Base-by-base conservation (phyloP, 345 rosid genomes). In the Rhizophora mangle region DNA sequence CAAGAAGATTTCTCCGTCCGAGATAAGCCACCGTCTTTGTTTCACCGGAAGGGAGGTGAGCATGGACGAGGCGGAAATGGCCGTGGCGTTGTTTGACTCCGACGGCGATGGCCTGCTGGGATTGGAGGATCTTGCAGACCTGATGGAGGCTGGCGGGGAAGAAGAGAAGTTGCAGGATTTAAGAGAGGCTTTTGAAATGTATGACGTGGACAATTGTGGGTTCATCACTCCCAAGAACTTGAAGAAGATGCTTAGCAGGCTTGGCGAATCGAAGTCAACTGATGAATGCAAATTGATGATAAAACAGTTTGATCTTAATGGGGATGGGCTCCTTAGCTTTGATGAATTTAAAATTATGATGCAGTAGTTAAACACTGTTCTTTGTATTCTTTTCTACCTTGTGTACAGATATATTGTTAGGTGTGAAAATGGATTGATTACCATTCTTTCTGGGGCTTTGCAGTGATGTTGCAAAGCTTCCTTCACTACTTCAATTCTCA, bases 301-400 rank as follows among this genome's bases (percentile, higher is more conserved):
- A 1, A 58, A 67, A 21, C 65, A 8, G 52, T 85, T 81, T 66
- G 89, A 85, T 37, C 67, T 81, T 15, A 66, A 85, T 63, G 82
- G 81, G 0, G 88, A 86, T 74, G 86, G 88, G 11, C 81, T 70
- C 31, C 71, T 86, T 27, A 68, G 88, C 74, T 86, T 86, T 53
- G 82, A 82, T 9, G 90, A 86, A 47, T 86, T 86, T 32, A 72
- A 55, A 32, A 13, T 71, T 6, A 83, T 81, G 87, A 81, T 86
- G 85, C 65, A 64, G 51, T 80, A 24, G 1, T 24, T 49, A 15
- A 43, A 43, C 4, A 74, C 15, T 2, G 2, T 30, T 62, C 2
- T 60, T 64, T 2, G 24, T 6, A 9, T 3, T 18, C 29, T 37
- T 26, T 43, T 43, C 1, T 3, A 13, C 49, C 49, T 43, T 43